Base-by-base conservation (phyloP, 2,329 filamentous ascomycete genomes). In the Exophiala oligosperma region DNA sequence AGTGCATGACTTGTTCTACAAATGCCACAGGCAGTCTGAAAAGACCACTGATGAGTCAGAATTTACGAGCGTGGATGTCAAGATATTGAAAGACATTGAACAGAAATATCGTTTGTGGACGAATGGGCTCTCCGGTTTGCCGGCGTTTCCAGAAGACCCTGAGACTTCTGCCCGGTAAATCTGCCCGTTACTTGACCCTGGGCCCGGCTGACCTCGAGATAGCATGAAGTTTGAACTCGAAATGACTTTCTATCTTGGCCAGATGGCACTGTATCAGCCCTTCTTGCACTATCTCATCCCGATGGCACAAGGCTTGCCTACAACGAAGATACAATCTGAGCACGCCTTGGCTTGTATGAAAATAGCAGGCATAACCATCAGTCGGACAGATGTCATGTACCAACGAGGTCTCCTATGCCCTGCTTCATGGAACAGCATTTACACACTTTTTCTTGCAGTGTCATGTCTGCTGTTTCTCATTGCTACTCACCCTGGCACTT, bases 271-370 rank as follows among this genome's bases (percentile, higher is more conserved):
- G 8, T 64, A 60, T 43, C 56, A 54, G 21, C 63, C 63, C n/a
- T 63, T 66, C 26, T 49, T 66, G 28, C 63, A 64, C 43, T 66
- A 66, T 40, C 55, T 66, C 17, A 52, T 61, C 12, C 55, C 53
- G 14, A 60, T 97, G 50, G 90, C 92, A 47, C 84, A 87, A 66
- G 87, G 87, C 12, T 82, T 83, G 11, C 78, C 77, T 48, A 77
- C 90, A 4, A 86, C 87, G 1, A 74, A 89, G 17, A 84, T 81
- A 0, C 87, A 90, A 43, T 66, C 63, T 6, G 59, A 61, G 28
- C 61, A 62, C 49, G 63, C 63, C 40, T 40, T 66, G 14, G 51
- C 63, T 43, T 66, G 61, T 38, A 55, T 66, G 41, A 66, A 66
- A 46, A 49, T 63, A 24, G 61, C 61, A 29, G 57, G 59, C 23